A percentile compares a stretch with the other conserved stretches of the same genome.
phyloP scores from a whole-genome alignment of 495 filamentous ascomycete species.

The Barbatosphaeria neglecta region DNA sequence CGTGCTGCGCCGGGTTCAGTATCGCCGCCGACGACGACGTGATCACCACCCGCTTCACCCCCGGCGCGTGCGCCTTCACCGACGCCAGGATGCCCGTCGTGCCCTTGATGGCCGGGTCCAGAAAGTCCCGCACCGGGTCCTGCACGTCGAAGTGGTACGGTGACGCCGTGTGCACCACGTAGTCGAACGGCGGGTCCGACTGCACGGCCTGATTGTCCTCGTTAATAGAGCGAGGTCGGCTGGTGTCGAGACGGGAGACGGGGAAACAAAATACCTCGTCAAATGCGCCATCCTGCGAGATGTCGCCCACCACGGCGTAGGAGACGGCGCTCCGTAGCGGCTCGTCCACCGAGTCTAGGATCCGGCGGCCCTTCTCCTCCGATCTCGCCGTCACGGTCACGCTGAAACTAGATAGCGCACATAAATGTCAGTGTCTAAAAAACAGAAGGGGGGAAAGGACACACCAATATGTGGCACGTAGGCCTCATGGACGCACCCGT shows the following conservation, averaged over 20 bases:
- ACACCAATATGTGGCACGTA: too few relatives aligned
- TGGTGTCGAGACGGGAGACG: background rate
- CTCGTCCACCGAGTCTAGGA: slow-evolving; percentile 17
- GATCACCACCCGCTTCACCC: slow-evolving; percentile 29
- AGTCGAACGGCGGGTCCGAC: slow-evolving; percentile 19
- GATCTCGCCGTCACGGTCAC: slow-evolving; percentile 30
- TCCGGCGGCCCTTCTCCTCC: slow-evolving; percentile 22
- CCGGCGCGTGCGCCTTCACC: slow-evolving; percentile 16
- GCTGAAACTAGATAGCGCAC: slow-evolving; percentile 14
- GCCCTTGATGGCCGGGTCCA: slow-evolving; percentile 32
- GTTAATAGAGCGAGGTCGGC: background rate
- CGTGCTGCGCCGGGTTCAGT: slow-evolving; percentile 20
- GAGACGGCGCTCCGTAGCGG: slow-evolving; percentile 7
- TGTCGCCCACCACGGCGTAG: slow-evolving; percentile 23
- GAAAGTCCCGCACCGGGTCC: slow-evolving; percentile 26
- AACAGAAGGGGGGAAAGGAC: too few relatives aligned
- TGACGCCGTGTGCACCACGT: slow-evolving; percentile 33
- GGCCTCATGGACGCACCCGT: slow-evolving; percentile 14
- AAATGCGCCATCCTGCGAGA: slow-evolving; percentile 20
- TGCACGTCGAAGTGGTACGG: slow-evolving; percentile 25
- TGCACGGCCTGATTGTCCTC: slow-evolving; percentile 9
- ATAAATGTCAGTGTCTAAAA: too few relatives aligned
- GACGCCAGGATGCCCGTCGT: slow-evolving; percentile 29
- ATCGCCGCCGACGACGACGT: slow-evolving; percentile 35
- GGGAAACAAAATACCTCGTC: slow-evolving; percentile 11